phyloP scores from a whole-genome alignment of 1,284 basidiomycete species.

The Inonotus obliquus region DNA sequence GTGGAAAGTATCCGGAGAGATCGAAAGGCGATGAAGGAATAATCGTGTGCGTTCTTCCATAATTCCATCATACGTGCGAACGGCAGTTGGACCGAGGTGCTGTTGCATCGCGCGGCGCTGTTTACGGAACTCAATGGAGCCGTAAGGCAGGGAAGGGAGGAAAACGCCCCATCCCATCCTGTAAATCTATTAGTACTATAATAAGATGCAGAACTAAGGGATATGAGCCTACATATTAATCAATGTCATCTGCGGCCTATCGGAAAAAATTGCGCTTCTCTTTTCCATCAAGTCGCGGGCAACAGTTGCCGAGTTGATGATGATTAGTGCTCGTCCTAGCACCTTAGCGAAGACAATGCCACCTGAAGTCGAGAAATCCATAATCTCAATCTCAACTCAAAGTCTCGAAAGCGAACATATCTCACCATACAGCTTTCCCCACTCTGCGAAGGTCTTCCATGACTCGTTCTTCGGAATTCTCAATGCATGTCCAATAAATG shows the following conservation, averaged over 20 bases:
- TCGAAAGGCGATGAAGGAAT: slow-evolving; percentile 22
- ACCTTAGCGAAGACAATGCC: slow-evolving; percentile 30
- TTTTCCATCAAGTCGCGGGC: too few species aligned
- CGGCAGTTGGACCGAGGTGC: slow-evolving; percentile 22
- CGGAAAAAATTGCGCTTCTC: slow-evolving; percentile 8
- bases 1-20: slow-evolving; percentile 21
- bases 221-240: slow-evolving; percentile 21
- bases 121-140: too few species aligned
- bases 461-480: slow-evolving; percentile 28
- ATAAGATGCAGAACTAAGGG: background rate
- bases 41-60: too few species aligned
- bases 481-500: slow-evolving; percentile 30
- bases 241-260: slow-evolving; percentile 25
- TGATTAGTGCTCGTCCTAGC: slow-evolving; percentile 31
- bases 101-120: slow-evolving; percentile 29
- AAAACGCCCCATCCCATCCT: slow-evolving; percentile 25
- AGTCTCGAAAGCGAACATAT: background rate
- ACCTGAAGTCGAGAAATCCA: background rate
- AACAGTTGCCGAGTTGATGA: slow-evolving; percentile 32
- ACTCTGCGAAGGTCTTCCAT: slow-evolving; percentile 28
- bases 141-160: slow-evolving; percentile 26
- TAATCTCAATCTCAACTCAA: background rate
- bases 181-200: background rate
- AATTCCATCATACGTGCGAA: slow-evolving; percentile 22
- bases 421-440: slow-evolving; percentile 30